Evolutionary conservation across 1,284 basidiomycete genomes (phyloP).

Genomic region (Ustilago cynodontis): DNA sequence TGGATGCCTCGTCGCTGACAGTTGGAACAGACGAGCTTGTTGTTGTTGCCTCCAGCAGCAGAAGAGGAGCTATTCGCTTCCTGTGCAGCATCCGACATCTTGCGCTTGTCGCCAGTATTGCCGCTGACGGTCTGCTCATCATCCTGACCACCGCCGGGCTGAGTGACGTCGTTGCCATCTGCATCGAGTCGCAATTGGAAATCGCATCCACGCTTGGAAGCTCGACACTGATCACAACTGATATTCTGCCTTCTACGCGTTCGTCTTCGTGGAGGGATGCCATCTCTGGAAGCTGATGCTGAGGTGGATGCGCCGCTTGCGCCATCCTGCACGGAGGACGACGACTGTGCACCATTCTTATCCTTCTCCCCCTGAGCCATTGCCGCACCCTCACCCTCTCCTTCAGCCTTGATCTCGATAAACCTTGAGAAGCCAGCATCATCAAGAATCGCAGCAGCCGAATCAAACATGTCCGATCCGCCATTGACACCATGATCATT

Average conservation of each 20-base stretch:
- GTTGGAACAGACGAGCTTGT: constrained; percentile 51
- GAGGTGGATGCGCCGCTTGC: constrained; percentile 10
- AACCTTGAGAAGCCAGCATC: constrained; percentile 36
- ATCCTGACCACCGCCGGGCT: constrained; percentile 5
- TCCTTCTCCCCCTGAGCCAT: neutral
- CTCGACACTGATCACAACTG: constrained; percentile 56
- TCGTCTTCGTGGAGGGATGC: constrained; percentile 39
- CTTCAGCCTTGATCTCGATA: constrained; percentile 36
- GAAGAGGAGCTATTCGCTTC: constrained; percentile 2
- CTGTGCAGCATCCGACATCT: constrained; percentile 44
- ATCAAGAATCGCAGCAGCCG: constrained; percentile 42
- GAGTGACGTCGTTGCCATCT: constrained; percentile 42
- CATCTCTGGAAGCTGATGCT: constrained; percentile 27
- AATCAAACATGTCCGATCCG: constrained; percentile 18
- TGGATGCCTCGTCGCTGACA: constrained; percentile 54
- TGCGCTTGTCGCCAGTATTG: constrained; percentile 44
- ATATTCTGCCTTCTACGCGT: constrained; percentile 53
- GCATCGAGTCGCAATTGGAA: constrained; percentile 52
- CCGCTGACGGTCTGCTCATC: constrained; percentile 17
- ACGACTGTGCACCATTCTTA: neutral
- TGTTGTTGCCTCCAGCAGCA: too few relatives aligned
- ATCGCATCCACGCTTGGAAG: constrained; percentile 54
- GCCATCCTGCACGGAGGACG: constrained; percentile 2
- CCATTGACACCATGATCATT: constrained; percentile 5
- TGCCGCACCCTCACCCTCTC: neutral